Conservation (phyloP, 768 basidiomycete genomes). For the Gymnopilus junonius region DNA sequence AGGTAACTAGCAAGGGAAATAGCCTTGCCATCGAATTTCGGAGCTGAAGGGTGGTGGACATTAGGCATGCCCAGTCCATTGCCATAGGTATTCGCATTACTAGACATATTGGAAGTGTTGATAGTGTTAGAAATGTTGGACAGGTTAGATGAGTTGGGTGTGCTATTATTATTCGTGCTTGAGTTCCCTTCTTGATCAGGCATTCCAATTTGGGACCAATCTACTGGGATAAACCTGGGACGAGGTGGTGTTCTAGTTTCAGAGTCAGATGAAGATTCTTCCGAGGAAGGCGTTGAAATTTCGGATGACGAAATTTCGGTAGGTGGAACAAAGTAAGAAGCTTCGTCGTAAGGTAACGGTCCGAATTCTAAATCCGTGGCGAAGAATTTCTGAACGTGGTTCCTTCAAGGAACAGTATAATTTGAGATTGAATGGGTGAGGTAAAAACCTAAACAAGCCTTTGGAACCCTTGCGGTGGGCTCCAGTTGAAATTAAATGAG, state of each 20-base stretch:
- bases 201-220: background rate
- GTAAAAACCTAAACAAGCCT: background rate
- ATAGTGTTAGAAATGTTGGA: background rate
- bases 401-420: background rate
- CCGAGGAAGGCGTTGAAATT: background rate
- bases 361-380: conserved; percentile 1
- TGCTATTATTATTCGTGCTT: background rate
- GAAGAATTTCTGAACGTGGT: background rate
- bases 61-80: background rate
- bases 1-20: background rate
- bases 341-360: background rate
- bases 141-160: no score
- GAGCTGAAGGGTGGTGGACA: conserved; percentile 10
- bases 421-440: background rate
- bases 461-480: conserved; percentile 13
- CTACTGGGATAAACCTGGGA: background rate
- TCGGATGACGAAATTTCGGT: background rate
- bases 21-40: conserved; percentile 15
- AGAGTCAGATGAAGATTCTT: background rate
- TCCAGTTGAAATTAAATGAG: no score
- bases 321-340: background rate
- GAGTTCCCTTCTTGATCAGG: background rate
- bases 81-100: background rate
- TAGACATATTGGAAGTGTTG: background rate
- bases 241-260: background rate